Percentiles rank a stretch among this genome's conserved stretches.
Conservation (phyloP, 805 yeast species). For the Barnettozyma siamensis region DNA sequence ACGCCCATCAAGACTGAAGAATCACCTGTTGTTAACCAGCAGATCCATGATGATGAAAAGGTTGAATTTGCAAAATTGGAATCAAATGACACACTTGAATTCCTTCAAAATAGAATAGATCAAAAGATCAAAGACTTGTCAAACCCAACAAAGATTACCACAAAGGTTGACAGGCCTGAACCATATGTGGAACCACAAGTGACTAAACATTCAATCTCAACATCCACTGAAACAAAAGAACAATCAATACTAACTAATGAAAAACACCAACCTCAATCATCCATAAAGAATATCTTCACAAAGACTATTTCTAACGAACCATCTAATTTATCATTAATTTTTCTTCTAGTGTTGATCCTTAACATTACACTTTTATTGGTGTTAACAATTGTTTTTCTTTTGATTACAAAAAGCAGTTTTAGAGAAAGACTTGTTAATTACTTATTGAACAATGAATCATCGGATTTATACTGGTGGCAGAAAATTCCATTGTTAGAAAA, state of each 20-base stretch:
- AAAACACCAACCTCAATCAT: no score
- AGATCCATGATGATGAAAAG: background rate
- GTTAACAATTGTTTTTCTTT: background rate
- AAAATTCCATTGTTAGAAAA: slow-evolving; percentile 10
- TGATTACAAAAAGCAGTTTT: background rate
- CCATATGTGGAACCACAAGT: no score
- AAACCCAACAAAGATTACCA: background rate
- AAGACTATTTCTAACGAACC: background rate
- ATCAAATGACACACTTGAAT: background rate
- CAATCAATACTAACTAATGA: background rate
- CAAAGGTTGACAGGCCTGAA: background rate
- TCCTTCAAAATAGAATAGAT: background rate
- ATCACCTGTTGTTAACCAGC: no score
- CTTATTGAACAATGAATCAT: slow-evolving; percentile 10
- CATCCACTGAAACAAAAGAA: background rate
- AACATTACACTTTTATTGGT: background rate
- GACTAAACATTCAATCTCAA: no score
- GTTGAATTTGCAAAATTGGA: background rate
- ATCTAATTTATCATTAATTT: background rate
- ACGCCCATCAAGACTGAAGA: background rate
- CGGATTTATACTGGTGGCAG: slow-evolving; percentile 23
- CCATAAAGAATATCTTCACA: background rate
- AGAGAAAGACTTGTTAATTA: background rate
- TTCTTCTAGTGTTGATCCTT: background rate
- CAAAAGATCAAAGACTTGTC: background rate